Percentiles rank a stretch among this genome's conserved stretches.
Evolutionary conservation across 768 basidiomycete genomes (phyloP).

Genomic region (Boletus reticuloceps): DNA sequence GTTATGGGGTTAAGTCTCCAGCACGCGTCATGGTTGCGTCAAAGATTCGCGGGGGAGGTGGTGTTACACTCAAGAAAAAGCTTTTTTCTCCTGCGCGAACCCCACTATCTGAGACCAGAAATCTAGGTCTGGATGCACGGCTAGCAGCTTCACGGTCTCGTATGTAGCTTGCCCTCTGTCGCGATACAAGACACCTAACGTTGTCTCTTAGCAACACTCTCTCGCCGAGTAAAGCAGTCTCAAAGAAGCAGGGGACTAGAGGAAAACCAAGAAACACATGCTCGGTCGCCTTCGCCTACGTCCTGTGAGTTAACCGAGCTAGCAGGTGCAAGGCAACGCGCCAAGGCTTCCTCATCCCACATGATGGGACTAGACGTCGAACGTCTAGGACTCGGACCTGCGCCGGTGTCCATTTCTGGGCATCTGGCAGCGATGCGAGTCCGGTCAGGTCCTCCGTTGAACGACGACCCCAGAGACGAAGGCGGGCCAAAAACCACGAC

Average conservation of each 20-base stretch:
- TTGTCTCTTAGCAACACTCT: conserved; percentile 7
- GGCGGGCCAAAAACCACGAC: background rate
- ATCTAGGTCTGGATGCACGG: conserved; percentile 9
- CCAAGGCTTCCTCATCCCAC: conserved; percentile 13
- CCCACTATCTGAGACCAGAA: conserved; percentile 26
- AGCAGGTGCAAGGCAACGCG: conserved; percentile 5
- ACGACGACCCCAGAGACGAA: background rate
- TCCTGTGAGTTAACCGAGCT: conserved; percentile 1
- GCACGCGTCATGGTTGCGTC: conserved; percentile 10
- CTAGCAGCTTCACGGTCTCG: conserved; percentile 15
- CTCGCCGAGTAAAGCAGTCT: conserved; percentile 10
- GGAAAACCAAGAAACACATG: background rate
- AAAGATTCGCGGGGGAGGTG: conserved; percentile 20
- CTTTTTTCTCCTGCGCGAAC: conserved; percentile 14
- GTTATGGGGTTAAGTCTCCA: conserved; percentile 20
- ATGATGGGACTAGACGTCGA: conserved; percentile 8
- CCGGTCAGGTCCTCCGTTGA: conserved; percentile 12
- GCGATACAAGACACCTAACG: background rate
- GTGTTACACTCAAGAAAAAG: conserved; percentile 26
- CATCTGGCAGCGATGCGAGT: conserved; percentile 24
- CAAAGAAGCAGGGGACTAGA: conserved; percentile 8
- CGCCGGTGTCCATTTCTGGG: conserved; percentile 28
- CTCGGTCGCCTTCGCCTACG: conserved; percentile 1
- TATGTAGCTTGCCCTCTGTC: conserved; percentile 9
- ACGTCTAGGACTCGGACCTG: conserved; percentile 16